Evolutionary conservation across 1,284 basidiomycete genomes (phyloP).

Genomic region (Sanghuangporus weigelae): DNA sequence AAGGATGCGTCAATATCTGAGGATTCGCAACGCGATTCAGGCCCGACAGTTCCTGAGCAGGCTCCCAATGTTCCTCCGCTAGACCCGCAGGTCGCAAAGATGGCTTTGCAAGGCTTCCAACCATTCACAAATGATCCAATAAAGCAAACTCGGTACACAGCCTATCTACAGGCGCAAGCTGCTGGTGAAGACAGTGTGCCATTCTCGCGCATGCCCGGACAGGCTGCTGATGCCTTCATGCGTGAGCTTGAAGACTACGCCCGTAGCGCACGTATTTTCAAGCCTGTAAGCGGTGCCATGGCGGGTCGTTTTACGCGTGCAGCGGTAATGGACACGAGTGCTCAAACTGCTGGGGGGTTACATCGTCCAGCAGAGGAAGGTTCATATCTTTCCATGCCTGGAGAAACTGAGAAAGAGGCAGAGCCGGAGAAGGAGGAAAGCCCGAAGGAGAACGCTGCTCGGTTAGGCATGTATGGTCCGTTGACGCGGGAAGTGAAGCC

Average conservation of each 20-base stretch:
- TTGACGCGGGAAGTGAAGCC: constrained; percentile 70
- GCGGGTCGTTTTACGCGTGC: constrained; percentile 87
- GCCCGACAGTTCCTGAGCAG: constrained; percentile 25
- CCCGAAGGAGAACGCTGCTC: constrained; percentile 77
- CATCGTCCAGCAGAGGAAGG: constrained; percentile 53
- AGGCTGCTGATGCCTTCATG: constrained; percentile 65
- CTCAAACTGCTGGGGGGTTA: constrained; percentile 68
- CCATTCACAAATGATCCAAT: constrained; percentile 76
- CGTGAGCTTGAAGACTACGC: constrained; percentile 85
- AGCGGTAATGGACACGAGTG: constrained; percentile 54
- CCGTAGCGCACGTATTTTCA: constrained; percentile 85
- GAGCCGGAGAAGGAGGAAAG: constrained; percentile 52
- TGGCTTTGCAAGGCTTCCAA: constrained; percentile 85
- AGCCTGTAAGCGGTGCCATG: constrained; percentile 90
- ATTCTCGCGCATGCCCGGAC: constrained; percentile 45
- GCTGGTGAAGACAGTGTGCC: constrained; percentile 37
- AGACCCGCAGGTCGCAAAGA: constrained; percentile 76
- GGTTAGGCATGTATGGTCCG: constrained; percentile 82
- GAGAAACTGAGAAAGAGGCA: constrained; percentile 41
- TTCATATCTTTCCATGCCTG: constrained; percentile 26
- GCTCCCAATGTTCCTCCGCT: constrained; percentile 52
- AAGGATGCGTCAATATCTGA: constrained; percentile 23
- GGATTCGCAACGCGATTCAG: constrained; percentile 22
- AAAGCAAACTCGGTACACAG: constrained; percentile 83
- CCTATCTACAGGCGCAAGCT: constrained; percentile 75